Evolutionary conservation across 805 yeast genomes (phyloP).

Genomic region (Torulaspora microellipsoides): DNA sequence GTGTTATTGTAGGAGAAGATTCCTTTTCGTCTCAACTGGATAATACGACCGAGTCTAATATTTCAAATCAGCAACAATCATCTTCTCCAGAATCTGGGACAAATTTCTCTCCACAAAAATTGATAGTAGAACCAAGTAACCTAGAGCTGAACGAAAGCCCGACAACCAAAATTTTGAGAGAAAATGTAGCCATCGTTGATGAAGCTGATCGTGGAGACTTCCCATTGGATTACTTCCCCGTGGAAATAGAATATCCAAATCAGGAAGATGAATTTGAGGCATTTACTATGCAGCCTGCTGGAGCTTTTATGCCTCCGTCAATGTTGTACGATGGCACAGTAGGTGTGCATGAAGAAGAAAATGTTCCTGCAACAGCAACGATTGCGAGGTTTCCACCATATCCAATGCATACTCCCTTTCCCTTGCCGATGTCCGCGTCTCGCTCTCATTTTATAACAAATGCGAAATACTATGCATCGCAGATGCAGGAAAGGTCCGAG

Average conservation of each 20-base stretch:
- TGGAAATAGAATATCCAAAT: constrained; percentile 36
- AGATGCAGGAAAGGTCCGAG: constrained; percentile 7
- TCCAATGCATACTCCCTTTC: constrained; percentile 15
- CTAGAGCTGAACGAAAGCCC: constrained; percentile 9
- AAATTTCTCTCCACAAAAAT: constrained; percentile 18
- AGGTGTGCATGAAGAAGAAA: constrained; percentile 13
- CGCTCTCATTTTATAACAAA: constrained; percentile 24
- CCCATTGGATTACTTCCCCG: constrained; percentile 64
- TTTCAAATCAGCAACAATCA: constrained; percentile 1
- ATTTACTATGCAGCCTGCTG: constrained; percentile 6
- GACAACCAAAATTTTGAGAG: constrained; percentile 4
- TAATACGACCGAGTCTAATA: constrained; percentile 5
- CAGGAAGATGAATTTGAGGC: constrained; percentile 15
- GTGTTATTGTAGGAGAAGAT: constrained; percentile 4
- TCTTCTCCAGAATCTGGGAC: constrained; percentile 8
- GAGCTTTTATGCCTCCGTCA: constrained; percentile 7
- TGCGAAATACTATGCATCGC: constrained; percentile 23
- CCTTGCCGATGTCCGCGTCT: constrained; percentile 20
- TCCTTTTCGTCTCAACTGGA: constrained; percentile 5
- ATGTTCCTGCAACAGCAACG: constrained; percentile 14
- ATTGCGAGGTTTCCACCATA: constrained; percentile 13
- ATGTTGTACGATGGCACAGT: constrained; percentile 7
- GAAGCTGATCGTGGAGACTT: constrained; percentile 53
- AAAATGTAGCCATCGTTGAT: constrained; percentile 7
- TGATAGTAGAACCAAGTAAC: constrained; percentile 16